Base-by-base conservation (phyloP, 805 yeast species). In the Monosporozyma siamensis region DNA sequence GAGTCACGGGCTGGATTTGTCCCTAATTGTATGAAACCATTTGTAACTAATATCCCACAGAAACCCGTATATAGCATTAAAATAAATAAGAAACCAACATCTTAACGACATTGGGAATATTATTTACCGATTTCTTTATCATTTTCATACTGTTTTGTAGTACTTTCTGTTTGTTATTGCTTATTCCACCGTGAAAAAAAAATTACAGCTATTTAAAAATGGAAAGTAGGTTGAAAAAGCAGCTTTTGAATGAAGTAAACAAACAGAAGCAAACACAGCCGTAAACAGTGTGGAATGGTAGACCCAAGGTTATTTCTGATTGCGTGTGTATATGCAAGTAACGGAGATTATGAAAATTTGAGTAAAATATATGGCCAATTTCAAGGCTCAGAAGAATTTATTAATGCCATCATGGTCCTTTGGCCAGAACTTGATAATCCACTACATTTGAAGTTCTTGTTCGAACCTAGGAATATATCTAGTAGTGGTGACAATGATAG, bases 391-490 rank as follows among this genome's bases (percentile, higher is more conserved):
- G 21, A 36, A n/a, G 55, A 48, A 6, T 44, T 51, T 9, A 51
- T 50, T 15, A 49, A 56, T 30, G 47, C 47, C 2, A 32, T 55
- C 8, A 51, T 61, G 32, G 53, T 56, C 11, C 42, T 61, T 12
- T 59, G 61, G 61, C 65, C 65, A 25, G 65, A 60, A 46, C 39
- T 53, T 15, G 56, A 49, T 27, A 58, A 56, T 34, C 63, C 62
- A 10, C 21, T 30, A 4, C 34, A 44, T 6, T 39, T 59, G 35
- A 22, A 37, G 15, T 54, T 49, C 24, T 39, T 52, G 12, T 46
- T 52, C 12, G 46, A 46, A 6, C 8, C 35, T 8, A 10, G 8
- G 6, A 23, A 23, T 6, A n/a, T n/a, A n/a, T n/a, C 35, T 6
- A 45, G 17, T 38, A n/a, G 9, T 1, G 20, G 20, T 15, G 36